Evolutionary conservation across 2,329 filamentous ascomycete genomes (phyloP).

Genomic region (Chalaropsis ovoidea): DNA sequence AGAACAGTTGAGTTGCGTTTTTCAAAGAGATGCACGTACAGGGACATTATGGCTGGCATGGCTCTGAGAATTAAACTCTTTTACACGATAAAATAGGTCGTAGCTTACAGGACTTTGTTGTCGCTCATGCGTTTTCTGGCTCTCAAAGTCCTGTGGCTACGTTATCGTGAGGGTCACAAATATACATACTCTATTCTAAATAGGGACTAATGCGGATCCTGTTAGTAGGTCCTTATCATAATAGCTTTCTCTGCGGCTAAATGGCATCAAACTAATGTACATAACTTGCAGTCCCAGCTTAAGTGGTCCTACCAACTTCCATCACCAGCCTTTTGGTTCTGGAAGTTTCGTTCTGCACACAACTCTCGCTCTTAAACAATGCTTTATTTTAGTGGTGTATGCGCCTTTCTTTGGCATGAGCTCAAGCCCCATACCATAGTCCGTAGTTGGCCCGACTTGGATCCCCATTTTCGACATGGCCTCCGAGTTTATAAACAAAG

Average conservation of each 20-base stretch:
- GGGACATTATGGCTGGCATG: no score
- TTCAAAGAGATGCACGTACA: no score
- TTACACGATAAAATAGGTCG: not conserved
- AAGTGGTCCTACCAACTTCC: not conserved
- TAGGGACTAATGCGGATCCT: slow-evolving; percentile 2
- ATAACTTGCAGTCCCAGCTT: not conserved
- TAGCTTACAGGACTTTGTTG: not conserved
- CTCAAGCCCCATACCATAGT: not conserved
- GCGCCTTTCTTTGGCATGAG: slow-evolving; percentile 5
- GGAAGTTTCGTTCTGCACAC: slow-evolving; percentile 2
- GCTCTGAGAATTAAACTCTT: no score
- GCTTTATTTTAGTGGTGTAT: not conserved
- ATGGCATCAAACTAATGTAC: not conserved
- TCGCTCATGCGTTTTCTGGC: not conserved
- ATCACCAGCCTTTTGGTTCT: slow-evolving; percentile 1
- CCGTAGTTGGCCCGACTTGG: slow-evolving; percentile 4
- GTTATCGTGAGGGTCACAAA: slow-evolving; percentile 1
- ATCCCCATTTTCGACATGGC: not conserved
- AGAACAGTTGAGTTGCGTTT: no score
- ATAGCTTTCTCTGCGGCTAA: not conserved
- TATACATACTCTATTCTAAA: not conserved
- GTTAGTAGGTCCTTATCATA: not conserved
- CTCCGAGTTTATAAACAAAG: not conserved
- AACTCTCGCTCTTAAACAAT: not conserved
- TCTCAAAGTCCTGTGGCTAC: not conserved